Evolutionary conservation across 208 protist genomes (phyloP), one percentile per base, ranked within the genome.

Genomic region (Wallacemonas sp.): DNA sequence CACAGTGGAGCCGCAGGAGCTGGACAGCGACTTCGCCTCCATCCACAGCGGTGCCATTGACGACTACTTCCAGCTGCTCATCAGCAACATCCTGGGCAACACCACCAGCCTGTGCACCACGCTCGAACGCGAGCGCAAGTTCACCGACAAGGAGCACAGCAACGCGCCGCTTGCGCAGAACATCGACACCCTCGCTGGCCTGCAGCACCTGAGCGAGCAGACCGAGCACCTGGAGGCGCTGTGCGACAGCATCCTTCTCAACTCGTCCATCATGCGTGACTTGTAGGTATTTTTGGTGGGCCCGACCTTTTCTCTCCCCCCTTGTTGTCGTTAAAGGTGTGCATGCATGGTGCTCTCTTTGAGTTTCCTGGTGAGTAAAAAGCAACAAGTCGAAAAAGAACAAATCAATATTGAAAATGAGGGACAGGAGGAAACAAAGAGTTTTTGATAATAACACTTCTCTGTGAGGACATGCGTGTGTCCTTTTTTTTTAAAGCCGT

Each of bases 141-240:
- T 62, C 20, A 79, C 74, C 33, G 85, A 87, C 29, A 75, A 85
- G 29, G 72, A 74, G 31, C 64, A 70, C 36, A 65, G 54, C 39
- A 76, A 61, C 39, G 62, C 52, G 25, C 77, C 84, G 25, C 61
- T 84, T 2, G 80, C 70, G 22, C 80, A 85, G 74, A 61, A 76
- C 46, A 69, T 76, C 39, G 81, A 91, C 29, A 81, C 76, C 11
- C 65, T 87, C 57, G 65, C 87, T 54, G 65, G 65, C 39, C 75
- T 91, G 31, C 72, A 82, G 76, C 76, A 87, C 36, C 55, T 88
- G 20, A 63, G 76, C 12, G 81, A 88, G 57, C 85, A 87, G 62
- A 72, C 79, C 23, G 74, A 85, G 50, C 85, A 91, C 64, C 62
- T 91, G 33, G 85, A 91, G 65, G 76, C 79, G 16, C 38, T 91